Evolutionary conservation across 345 rosid species (phyloP), one percentile per base, ranked within the genome.

Genomic region (Orychophragmus violaceus): DNA sequence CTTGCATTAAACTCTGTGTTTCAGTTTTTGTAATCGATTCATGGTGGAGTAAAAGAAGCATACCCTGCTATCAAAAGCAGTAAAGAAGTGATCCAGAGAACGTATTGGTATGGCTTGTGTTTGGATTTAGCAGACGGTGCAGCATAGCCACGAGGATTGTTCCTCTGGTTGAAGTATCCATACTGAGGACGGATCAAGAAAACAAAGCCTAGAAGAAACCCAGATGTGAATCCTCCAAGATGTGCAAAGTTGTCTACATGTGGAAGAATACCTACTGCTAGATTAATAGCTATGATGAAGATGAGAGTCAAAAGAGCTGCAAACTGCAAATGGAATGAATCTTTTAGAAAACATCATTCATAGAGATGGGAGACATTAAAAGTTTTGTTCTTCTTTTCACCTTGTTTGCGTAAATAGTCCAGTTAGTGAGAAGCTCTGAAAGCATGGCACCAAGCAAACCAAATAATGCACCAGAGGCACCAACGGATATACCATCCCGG

Each of bases 211-310:
- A 91, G 95, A 66, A 95, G 82, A 75, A 91, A 91, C 28, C 99
- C 99, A 13, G 91, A 74, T 8, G 86, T 28, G 77, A 95, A 95
- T 64, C 99, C 99, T 41, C 99, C 97, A 4, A 91, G 82, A 71
- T 88, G 99, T 22, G 99, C 97, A 80, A 87, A 95, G 90, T 88
- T 95, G 87, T 94, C 97, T 49, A 94, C 95, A 14, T 84, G 95
- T 22, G 97, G 99, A 29, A 91, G 99, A 36, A 88, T 75, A 68
- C 99, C 99, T 50, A 89, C 62, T 0, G 86, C 93, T 48, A 91
- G 82, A 78, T 95, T 91, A 69, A 95, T 52, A 51, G 64, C 60
- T 11, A 84, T 85, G 73, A 91, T 85, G 69, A 87, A n/a, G 68
- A 89, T 44, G 22, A 95, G 99, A 13, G 96, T 95, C 77, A 91